Evolutionary conservation across 441 rosid genomes (phyloP), one percentile per base, ranked within the genome.

Genomic region (Erodium trifolium): DNA sequence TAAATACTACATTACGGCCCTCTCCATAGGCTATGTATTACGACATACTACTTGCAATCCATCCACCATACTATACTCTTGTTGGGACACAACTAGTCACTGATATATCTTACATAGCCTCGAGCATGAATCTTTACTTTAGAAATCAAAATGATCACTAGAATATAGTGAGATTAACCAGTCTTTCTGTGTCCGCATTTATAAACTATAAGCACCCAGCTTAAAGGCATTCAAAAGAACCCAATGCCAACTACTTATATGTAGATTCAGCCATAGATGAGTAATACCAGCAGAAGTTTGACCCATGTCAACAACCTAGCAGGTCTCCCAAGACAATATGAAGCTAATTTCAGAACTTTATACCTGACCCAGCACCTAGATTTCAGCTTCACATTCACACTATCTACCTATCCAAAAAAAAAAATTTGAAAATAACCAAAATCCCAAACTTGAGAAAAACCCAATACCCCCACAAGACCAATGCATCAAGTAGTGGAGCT

Each of bases 251-350:
- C 55, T 49, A 49, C 16, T 17, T 49, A 49, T 0, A 14, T 0
- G 55, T 49, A 49, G 55, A 49, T 49, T 49, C 55, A 49, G 16
- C 55, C 55, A 49, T 45, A 45, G 0, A 49, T 13, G 16, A 13
- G 16, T 49, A 3, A 2, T 49, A 49, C 16, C 5, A 49, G 55
- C 55, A 49, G 55, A 3, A 49, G 16, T 49, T 49, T 49, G 55
- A 49, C 55, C 55, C 55, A 49, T 12, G 55, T 49, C 55, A 49
- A 49, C 55, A 49, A 49, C 55, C 17, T 49, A 49, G 55, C 45
- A 41, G 45, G 45, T 41, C 12, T 41, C 10, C 45, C 45, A 41
- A 41, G 11, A 41, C 45, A 7, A 41, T 41, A 41, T 2, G 45
- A 41, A 41, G 12, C 63, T 9, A 59, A 59, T 18, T 59, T 59